Base-by-base conservation (phyloP, 495 filamentous ascomycete genomes). In the Hypoxylon intermedium region DNA sequence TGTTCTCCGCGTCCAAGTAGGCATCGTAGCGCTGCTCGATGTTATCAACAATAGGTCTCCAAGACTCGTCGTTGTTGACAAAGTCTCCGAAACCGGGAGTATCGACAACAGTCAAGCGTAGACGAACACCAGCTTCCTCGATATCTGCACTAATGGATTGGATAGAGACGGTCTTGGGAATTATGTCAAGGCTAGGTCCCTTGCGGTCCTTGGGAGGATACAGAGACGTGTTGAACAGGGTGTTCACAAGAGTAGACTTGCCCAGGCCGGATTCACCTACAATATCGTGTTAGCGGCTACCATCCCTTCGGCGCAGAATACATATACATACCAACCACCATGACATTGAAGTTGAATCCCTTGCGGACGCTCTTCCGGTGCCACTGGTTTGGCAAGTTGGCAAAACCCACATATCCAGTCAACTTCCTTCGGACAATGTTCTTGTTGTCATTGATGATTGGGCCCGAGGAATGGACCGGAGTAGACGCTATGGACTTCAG, bases 321-420 rank as follows among this genome's bases (percentile, higher is more conserved):
- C 7, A 21, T 51, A 50, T 36, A 83, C 82, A 58, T 82, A 98
- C 94, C 94, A 76, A 98, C 94, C 76, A 98, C 94, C 94, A 98
- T 98, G 56, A 98, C 94, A 72, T 98, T 98, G 84, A 98, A 98
- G 84, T 98, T 98, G 87, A 98, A 98, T 56, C 94, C 94, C 77
- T 98, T 98, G 72, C 94, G 89, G 68, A 98, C 95, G 84, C 93
- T 97, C 88, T 98, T 98, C 77, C 94, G 92, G 82, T 98, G 94
- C 95, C 95, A 98, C 78, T 98, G 94, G 79, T 98, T 98, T 38
- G 94, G 94, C 77, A 98, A 80, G 74, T 98, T 98, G 73, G 94
- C 94, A 74, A 98, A 98, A 52, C 94, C 94, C 68, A 98, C 94
- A 70, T 97, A 98, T 58, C 94, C 94, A 40, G 94, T 98, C 70